phyloP scores from a whole-genome alignment of 352 stramenopile genomes.

The Pythium brassicae region DNA sequence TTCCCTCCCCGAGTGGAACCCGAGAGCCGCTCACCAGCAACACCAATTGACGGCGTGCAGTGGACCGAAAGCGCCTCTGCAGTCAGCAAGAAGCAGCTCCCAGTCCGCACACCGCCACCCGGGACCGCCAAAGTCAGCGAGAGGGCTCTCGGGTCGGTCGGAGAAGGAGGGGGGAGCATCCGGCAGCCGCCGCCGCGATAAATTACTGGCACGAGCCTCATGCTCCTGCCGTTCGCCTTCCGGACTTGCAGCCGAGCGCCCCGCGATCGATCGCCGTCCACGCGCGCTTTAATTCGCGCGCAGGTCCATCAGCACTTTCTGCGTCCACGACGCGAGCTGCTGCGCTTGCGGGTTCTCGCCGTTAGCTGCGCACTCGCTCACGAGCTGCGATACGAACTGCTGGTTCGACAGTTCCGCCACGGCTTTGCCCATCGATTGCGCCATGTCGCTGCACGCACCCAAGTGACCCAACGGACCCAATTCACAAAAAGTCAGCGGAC shows the following conservation, averaged over 20 bases:
- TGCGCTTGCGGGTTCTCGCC: slow-evolving; percentile 61
- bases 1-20: background rate
- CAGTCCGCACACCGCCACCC: background rate
- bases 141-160: background rate
- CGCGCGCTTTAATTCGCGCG: slow-evolving; percentile 32
- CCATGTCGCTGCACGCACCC: slow-evolving; percentile 70
- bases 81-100: slow-evolving; percentile 7
- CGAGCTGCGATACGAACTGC: slow-evolving; percentile 66
- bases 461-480: too few relatives aligned
- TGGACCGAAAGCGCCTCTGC: background rate
- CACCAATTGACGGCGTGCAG: background rate
- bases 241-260: background rate
- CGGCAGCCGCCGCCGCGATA: slow-evolving; percentile 16
- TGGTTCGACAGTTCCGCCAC: slow-evolving; percentile 61
- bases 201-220: slow-evolving; percentile 26
- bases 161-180: background rate
- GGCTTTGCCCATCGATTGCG: slow-evolving; percentile 65
- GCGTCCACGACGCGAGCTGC: slow-evolving; percentile 69
- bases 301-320: slow-evolving; percentile 71
- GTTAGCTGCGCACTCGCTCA: slow-evolving; percentile 68
- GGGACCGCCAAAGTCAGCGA: background rate
- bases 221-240: slow-evolving; percentile 12
- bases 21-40: background rate
- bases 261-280: slow-evolving; percentile 3
- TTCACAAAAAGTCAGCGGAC: too few relatives aligned